Evolutionary conservation across 73 alveolate genomes (phyloP).

Genomic region (Paramecium caudatum): DNA sequence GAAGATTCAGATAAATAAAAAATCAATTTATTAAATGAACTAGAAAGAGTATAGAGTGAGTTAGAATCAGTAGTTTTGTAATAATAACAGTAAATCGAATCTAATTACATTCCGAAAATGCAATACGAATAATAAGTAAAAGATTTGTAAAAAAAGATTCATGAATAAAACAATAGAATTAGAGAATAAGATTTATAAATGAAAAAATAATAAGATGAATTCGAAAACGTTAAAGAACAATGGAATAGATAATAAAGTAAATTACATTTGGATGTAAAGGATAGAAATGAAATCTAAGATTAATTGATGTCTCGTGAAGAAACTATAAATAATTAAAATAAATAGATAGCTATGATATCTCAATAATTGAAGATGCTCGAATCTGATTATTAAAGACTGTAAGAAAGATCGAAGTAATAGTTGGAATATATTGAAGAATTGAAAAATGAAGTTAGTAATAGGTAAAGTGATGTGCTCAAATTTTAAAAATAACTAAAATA

Average conservation of each 20-base stretch:
- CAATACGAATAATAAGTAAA: constrained; percentile 30
- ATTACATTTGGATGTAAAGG: constrained; percentile 57
- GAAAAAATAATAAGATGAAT: constrained; percentile 44
- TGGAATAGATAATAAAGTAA: constrained; percentile 64
- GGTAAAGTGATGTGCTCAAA: constrained; percentile 10
- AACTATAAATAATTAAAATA: constrained; percentile 39
- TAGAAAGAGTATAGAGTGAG: constrained; percentile 52
- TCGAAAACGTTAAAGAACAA: not conserved
- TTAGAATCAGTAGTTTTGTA: constrained; percentile 49
- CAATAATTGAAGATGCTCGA: constrained; percentile 50
- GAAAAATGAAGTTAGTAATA: constrained; percentile 24
- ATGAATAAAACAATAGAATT: not conserved
- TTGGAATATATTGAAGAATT: constrained; percentile 64
- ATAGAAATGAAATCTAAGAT: constrained; percentile 36
- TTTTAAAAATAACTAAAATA: constrained; percentile 32
- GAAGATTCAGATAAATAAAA: constrained; percentile 58
- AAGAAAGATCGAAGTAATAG: constrained; percentile 52
- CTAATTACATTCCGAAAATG: constrained; percentile 46
- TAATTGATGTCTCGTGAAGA: constrained; percentile 28
- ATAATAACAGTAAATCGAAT: constrained; percentile 45
- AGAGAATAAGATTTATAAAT: constrained; percentile 29
- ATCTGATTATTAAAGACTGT: constrained; percentile 53
- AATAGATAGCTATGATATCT: not conserved
- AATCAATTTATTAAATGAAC: constrained; percentile 33
- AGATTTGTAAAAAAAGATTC: not conserved